Conservation (phyloP, 768 basidiomycete genomes). For the Tulasnella sp. region DNA sequence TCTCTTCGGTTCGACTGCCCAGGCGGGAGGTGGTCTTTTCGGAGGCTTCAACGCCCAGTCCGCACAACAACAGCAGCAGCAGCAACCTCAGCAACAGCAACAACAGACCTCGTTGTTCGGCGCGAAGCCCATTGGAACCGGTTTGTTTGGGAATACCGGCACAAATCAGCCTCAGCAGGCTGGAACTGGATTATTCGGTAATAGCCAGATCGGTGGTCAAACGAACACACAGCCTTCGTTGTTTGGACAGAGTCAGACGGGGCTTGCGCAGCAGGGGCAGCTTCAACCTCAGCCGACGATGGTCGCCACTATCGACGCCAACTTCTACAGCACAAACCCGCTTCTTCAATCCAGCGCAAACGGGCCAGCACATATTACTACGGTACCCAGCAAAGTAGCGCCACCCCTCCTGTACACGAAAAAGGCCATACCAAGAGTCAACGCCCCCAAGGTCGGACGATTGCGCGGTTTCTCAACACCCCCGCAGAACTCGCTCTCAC, state of each 20-base stretch:
- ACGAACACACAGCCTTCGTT: conserved; percentile 39
- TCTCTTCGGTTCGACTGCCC: conserved; percentile 34
- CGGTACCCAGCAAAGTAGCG: conserved; percentile 22
- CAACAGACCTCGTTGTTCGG: conserved; percentile 1
- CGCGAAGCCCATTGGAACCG: background rate
- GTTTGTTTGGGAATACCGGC: conserved; percentile 5
- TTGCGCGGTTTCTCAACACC: conserved; percentile 28
- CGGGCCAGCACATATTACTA: conserved; percentile 21
- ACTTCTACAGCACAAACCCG: conserved; percentile 33
- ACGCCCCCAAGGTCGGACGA: conserved; percentile 24
- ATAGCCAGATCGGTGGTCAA: conserved; percentile 37
- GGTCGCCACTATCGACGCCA: conserved; percentile 79
- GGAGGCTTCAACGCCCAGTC: conserved; percentile 33
- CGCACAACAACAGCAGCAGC: conserved; percentile 19
- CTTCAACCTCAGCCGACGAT: conserved; percentile 41
- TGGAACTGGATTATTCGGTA: conserved; percentile 33
- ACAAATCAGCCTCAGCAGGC: background rate
- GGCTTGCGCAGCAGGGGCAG: background rate
- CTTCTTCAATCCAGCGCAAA: conserved; percentile 27
- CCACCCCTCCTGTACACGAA: conserved; percentile 15
- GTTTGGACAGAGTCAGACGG: background rate
- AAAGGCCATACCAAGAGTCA: conserved; percentile 10
- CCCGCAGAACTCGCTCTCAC: conserved; percentile 16
- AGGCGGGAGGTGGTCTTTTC: conserved; percentile 32
- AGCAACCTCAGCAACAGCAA: conserved; percentile 18